Evolutionary conservation across 1,139 yeast species (phyloP).

Genomic region (Tardiomyces depauwii): DNA sequence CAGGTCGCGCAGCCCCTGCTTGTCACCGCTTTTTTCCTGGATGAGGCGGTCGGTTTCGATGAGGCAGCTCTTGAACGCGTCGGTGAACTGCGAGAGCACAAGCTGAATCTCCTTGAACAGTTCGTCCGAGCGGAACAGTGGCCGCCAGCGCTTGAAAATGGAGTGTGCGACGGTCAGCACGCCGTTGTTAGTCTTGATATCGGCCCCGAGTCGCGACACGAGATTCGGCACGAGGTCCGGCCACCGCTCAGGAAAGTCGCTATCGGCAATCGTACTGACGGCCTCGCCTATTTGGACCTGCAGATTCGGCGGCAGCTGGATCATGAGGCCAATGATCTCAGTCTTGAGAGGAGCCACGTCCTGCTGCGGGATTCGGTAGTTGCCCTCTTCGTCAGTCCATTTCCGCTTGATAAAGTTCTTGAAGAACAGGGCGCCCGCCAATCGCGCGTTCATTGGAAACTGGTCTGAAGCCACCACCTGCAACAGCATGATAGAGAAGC

Average conservation of each 20-base stretch:
- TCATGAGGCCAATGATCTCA: constrained; percentile 78
- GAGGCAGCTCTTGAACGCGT: constrained; percentile 63
- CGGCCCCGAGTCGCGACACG: constrained; percentile 52
- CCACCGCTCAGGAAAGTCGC: constrained; percentile 94
- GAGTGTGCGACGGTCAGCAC: constrained; percentile 89
- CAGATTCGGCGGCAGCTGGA: constrained; percentile 57
- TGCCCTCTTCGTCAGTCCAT: constrained; percentile 89
- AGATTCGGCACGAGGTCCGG: constrained; percentile 61
- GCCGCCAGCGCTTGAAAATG: constrained; percentile 94
- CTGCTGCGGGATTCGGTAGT: constrained; percentile 45
- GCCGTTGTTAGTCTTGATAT: constrained; percentile 71
- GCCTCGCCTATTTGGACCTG: constrained; percentile 93
- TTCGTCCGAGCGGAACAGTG: constrained; percentile 83
- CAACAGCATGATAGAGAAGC: constrained; percentile 64
- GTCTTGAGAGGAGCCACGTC: constrained; percentile 62
- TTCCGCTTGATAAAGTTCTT: constrained; percentile 75
- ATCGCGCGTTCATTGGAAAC: constrained; percentile 45
- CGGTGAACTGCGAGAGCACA: constrained; percentile 77
- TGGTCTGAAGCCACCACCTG: constrained; percentile 64
- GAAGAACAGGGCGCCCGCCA: constrained; percentile 86
- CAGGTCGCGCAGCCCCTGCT: constrained; percentile 38
- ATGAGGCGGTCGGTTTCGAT: constrained; percentile 57
- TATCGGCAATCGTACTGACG: constrained; percentile 83
- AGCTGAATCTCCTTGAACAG: constrained; percentile 77
- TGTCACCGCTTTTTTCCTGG: constrained; percentile 31